Conservation (phyloP, 768 basidiomycete genomes). For the Lepiota venenata region DNA sequence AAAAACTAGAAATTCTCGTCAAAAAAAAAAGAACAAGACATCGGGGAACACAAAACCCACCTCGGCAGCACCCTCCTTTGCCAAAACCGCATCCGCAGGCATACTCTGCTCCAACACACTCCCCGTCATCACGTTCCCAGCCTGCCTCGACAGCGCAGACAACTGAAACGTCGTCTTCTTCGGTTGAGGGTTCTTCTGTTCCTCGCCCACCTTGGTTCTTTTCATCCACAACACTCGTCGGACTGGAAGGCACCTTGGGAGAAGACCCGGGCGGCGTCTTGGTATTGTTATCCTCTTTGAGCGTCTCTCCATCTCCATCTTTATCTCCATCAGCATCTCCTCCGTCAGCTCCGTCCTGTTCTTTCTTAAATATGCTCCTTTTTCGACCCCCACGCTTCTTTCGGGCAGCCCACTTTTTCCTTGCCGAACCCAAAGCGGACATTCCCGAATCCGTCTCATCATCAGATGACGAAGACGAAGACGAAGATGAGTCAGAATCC, state of each 20-base stretch:
- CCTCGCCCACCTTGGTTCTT: too few relatives aligned
- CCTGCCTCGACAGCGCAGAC: conserved; percentile 38
- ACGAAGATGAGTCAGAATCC: conserved; percentile 34
- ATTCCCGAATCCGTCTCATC: conserved; percentile 23
- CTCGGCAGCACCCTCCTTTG: conserved; percentile 72
- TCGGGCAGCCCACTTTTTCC: conserved; percentile 2
- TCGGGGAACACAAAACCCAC: conserved; percentile 32
- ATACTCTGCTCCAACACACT: conserved; percentile 73
- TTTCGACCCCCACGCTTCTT: conserved; percentile 15
- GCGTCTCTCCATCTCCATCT: conserved; percentile 26
- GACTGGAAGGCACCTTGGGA: conserved; percentile 8
- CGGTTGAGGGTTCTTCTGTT: conserved; percentile 10
- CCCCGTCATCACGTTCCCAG: conserved; percentile 40
- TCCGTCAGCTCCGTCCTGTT: not conserved
- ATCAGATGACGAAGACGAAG: conserved; percentile 28
- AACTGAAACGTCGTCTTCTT: conserved; percentile 28
- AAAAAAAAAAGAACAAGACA: not conserved
- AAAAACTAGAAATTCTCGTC: conserved; percentile 54
- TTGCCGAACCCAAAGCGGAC: conserved; percentile 1
- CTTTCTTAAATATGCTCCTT: conserved; percentile 11
- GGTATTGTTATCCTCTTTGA: conserved; percentile 15
- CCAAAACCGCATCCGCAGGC: conserved; percentile 85
- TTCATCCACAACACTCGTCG: not conserved
- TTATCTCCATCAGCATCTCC: conserved; percentile 2
- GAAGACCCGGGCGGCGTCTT: conserved; percentile 13